Percentiles rank a stretch among this genome's conserved stretches.
Evolutionary conservation across 768 basidiomycete species (phyloP).

Genomic region (Erythrobasidium yunnanense): DNA sequence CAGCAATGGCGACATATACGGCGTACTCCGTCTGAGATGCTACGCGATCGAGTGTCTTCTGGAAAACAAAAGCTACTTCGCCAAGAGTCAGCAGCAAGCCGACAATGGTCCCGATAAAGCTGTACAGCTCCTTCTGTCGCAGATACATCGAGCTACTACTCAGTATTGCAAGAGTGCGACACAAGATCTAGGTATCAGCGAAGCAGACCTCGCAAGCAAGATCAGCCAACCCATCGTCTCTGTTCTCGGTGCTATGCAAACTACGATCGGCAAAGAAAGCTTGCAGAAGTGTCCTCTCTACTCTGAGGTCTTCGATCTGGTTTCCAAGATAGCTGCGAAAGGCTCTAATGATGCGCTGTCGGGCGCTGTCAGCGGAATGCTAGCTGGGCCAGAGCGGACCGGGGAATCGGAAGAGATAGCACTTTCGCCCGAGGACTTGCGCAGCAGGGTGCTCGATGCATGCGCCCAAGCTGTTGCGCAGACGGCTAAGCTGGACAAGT

Average conservation of each 20-base stretch:
- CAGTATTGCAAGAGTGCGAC: not conserved
- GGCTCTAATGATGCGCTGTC: too few species aligned
- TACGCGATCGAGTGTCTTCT: constrained; percentile 19
- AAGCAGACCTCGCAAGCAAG: not conserved
- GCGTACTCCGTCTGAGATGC: not conserved
- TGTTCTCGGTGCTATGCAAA: too few species aligned
- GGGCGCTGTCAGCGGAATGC: too few species aligned
- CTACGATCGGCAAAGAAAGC: too few species aligned
- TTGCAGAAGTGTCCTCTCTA: too few species aligned
- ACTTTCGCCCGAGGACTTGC: too few species aligned
- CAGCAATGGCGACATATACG: not conserved
- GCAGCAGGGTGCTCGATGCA: too few species aligned
- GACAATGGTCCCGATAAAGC: not conserved
- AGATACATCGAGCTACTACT: constrained; percentile 3
- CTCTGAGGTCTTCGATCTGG: too few species aligned
- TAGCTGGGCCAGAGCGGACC: too few species aligned
- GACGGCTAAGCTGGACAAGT: not conserved
- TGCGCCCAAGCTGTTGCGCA: not conserved
- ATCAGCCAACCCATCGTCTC: not conserved
- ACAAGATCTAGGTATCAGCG: not conserved
- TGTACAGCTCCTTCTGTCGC: not conserved
- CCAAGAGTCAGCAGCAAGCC: not conserved
- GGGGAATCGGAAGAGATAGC: too few species aligned
- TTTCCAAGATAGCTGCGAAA: too few species aligned
- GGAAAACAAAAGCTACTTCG: not conserved